Base-by-base conservation (phyloP, 192 early-diverging fungal species). In the Entophlyctis luteolus region DNA sequence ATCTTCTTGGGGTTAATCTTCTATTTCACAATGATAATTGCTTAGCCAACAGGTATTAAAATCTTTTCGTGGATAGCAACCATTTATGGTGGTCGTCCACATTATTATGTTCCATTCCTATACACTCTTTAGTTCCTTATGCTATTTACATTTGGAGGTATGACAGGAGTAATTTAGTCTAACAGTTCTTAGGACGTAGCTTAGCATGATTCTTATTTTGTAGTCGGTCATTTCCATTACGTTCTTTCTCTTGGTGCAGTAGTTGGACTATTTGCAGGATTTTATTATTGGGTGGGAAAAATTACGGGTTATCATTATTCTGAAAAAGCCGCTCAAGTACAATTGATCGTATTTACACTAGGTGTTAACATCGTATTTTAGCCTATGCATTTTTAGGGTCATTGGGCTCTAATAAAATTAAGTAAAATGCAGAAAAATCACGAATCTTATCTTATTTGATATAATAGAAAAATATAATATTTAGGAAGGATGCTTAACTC, bases 11-110 rank as follows among this genome's bases (percentile, higher is more conserved):
- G n/a, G n/a, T n/a, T n/a, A n/a, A n/a, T n/a, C n/a, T n/a, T n/a
- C n/a, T n/a, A n/a, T n/a, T n/a, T n/a, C n/a, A 74, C 83, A 56
- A 86, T 86, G 75, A 83, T 86, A 68, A 86, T 86, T 73, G 84
- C 80, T 77, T 74, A 48, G 57, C 74, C 74, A 34, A 75, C 74
- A 55, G 74, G 74, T 75, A 75, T 75, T 75, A 75, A 73, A 73
- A 67, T 75, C 37, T 73, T 73, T 38, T 68, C 59, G 65, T 73
- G 72, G 72, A 48, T 66, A 16, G 74, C 74, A 6, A 75, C 74
- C 23, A 59, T 75, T 48, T 75, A 75, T 70, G 75, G 75, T 76
- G 75, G 75, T 76, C 33, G 56, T 67, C 37, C 77, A 33, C 67
- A 76, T 45, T 76, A 79, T 54, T 76, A 56, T 79, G 59, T 76